A percentile compares a stretch with the other conserved stretches of the same genome.
Evolutionary conservation across 2,329 filamentous ascomycete species (phyloP).

Genomic region (Calonectria crousiana): DNA sequence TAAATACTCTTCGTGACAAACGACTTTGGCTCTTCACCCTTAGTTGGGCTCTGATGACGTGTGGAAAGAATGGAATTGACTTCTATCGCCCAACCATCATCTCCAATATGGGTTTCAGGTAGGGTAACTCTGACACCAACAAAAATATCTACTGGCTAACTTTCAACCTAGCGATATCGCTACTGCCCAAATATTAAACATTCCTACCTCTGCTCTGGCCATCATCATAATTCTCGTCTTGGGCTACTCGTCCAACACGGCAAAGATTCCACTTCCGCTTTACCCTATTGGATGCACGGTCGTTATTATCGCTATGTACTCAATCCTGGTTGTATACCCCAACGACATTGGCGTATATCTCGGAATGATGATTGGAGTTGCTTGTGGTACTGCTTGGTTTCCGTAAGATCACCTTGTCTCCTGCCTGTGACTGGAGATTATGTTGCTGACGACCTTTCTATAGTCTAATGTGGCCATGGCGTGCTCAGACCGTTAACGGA

Average conservation of each 20-base stretch:
- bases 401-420: background rate
- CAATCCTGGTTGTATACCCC: background rate
- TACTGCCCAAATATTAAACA: background rate
- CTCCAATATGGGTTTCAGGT: conserved; percentile 36
- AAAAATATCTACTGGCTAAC: too few species aligned
- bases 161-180: background rate
- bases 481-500: background rate
- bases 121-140: background rate
- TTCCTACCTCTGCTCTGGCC: background rate
- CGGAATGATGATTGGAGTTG: background rate
- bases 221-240: background rate
- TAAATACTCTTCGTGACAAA: background rate
- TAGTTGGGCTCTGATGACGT: conserved; percentile 55
- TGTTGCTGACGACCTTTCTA: background rate
- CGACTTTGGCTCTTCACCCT: conserved; percentile 46
- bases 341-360: background rate
- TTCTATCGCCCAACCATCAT: conserved; percentile 57
- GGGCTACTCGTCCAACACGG: background rate
- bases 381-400: background rate
- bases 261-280: background rate
- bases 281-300: background rate
- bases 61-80: conserved; percentile 52
- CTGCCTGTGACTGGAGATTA: background rate
- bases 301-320: background rate
- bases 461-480: background rate